Base-by-base conservation (phyloP, 345 rosid species). In the Barbarea vulgaris region DNA sequence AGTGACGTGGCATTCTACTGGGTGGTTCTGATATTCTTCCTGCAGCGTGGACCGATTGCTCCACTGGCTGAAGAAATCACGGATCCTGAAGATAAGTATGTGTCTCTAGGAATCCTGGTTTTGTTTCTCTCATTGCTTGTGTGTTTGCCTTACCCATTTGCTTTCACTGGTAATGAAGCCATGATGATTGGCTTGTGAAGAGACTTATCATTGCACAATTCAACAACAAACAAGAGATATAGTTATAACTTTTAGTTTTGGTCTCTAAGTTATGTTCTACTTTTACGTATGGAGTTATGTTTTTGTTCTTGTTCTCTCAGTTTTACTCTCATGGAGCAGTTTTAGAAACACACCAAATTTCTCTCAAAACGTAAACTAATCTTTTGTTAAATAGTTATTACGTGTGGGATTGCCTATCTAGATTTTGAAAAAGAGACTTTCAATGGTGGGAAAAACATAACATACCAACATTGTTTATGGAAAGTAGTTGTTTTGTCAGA, bases 1-100 rank as follows among this genome's bases (percentile, higher is more conserved):
- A 90, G 79, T 22, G 98, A 93, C 48, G 93, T 94, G 2, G 92
- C 97, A 27, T 94, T 94, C 83, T 90, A 88, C 80, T 94, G 98
- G 98, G 92, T 87, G 61, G 93, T 73, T 72, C 85, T 91, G 72
- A 82, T 94, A 79, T 85, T 88, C 87, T 85, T 94, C 83, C 73
- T 88, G 74, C 97, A 94, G 77, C 88, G 97, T 67, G 93, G 92
- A 25, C 97, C 98, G 1, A 85, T 90, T 33, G 89, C 96, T 33
- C 98, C 96, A 12, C 78, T 90, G 1, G 87, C 89, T 0, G 97
- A 91, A 82, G 97, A 94, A 78, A 81, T 90, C 56, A 85, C 86
- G 0, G 86, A 79, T 68, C 96, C 96, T 47, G 93, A 85, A 9
- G 75, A 85, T 31, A 90, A 84, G 60, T 79, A 85, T 48, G 81